Evolutionary conservation across 768 basidiomycete species (phyloP), one percentile per base, ranked within the genome.

Genomic region (Collybiopsis luxurians): DNA sequence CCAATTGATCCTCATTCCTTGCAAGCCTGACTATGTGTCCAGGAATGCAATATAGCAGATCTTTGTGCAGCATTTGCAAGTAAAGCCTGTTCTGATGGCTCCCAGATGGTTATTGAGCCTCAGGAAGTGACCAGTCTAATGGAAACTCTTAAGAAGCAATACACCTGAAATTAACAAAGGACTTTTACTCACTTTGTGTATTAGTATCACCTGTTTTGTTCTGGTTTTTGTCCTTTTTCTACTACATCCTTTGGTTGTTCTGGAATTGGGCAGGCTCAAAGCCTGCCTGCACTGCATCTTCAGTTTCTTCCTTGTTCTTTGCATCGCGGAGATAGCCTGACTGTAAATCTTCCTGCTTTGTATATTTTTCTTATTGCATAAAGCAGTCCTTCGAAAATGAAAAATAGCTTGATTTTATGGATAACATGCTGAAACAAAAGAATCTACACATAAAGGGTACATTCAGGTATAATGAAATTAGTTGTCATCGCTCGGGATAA

Each of bases 71-170:
- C 92, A 69, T 91, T 94, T 66, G 81, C 89, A 45, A 80, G 71
- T 65, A 93, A 94, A 73, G 92, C 92, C 46, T 79, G 83, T 44
- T 94, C 92, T 64, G 91, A 92, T 58, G 92, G 92, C 36, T 84
- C 84, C 26, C 90, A 89, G 73, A 87, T 92, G 36, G 91, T 92
- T 19, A 70, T 93, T 47, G 89, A 83, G 63, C 82, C 81, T 23
- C 71, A 75, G 61, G 78, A 78, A 34, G 79, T 82, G 54, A 66
- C 71, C 60, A 69, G 71, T 59, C 82, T 82, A 63, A 63, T 82
- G 53, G 75, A 80, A 62, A 72, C 69, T 55, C 64, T 82, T 44
- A 55, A 55, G 30, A 55, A 55, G 36, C 43, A 28, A 11, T 28
- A 55, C 24, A 17, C 12, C 11, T 51, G 23, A 51, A 49, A 36